These are phyloP conservation scores for Mollisia scopiformis DNA, from an alignment of 2,329 filamentous ascomycete species.

Conservation along the genomic window DNA sequence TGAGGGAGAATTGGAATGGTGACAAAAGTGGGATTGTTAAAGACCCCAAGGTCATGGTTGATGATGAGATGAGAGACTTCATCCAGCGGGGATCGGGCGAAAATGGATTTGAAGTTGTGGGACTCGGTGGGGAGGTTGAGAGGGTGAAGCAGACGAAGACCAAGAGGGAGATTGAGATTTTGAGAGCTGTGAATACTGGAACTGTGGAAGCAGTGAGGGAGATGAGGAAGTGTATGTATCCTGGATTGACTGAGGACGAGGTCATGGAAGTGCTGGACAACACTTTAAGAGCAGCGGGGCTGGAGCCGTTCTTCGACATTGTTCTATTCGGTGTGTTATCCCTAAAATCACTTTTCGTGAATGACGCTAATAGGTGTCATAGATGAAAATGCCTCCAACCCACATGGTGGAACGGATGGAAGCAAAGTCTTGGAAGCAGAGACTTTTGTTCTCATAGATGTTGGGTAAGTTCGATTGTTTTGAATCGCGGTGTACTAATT, in stretches of 20 bases:
- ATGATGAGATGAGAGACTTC: conserved; percentile 67
- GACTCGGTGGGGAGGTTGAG: conserved; percentile 57
- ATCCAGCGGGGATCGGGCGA: conserved; percentile 58
- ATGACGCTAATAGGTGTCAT: conserved; percentile 4
- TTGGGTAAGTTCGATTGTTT: conserved; percentile 41
- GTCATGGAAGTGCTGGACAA: conserved; percentile 58
- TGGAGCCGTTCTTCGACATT: conserved; percentile 65
- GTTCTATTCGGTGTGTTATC: conserved; percentile 54
- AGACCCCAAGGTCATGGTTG: conserved; percentile 56
- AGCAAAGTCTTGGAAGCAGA: conserved; percentile 53
- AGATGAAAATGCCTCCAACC: conserved; percentile 44
- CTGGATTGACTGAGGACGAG: conserved; percentile 59
- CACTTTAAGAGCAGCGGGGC: conserved; percentile 52
- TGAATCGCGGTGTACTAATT: not conserved
- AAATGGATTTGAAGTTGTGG: conserved; percentile 58
- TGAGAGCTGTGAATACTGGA: conserved; percentile 65
- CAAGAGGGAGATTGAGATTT: conserved; percentile 55
- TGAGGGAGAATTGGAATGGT: conserved; percentile 44
- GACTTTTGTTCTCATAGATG: conserved; percentile 64
- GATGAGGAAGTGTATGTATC: conserved; percentile 57
- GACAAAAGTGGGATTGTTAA: conserved; percentile 2
- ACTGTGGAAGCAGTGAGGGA: conserved; percentile 63
- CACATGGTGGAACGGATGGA: conserved; percentile 45
- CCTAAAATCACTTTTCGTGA: not conserved
- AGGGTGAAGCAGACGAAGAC: conserved; percentile 62